Percentiles rank a stretch among this genome's conserved stretches.
Conservation (phyloP, 2,329 filamentous ascomycete genomes). For the Nemania sp. region DNA sequence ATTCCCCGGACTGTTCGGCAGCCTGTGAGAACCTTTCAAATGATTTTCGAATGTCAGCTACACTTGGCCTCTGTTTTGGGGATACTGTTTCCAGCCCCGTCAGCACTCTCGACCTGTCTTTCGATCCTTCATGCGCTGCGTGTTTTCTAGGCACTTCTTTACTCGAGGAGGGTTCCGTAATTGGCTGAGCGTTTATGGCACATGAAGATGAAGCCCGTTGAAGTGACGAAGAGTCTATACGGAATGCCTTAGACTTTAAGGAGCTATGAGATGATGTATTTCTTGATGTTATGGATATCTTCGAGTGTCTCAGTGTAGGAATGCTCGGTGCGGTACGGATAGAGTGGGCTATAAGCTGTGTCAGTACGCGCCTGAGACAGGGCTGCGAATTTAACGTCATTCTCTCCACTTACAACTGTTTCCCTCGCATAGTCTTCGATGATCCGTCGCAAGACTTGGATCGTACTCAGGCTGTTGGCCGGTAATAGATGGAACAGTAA, state of each 20-base stretch:
- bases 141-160: neutral
- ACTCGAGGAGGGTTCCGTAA: neutral
- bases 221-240: neutral
- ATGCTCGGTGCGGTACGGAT: slow-evolving; percentile 12
- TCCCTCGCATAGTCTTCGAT: slow-evolving; percentile 40
- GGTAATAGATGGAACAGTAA: slow-evolving; percentile 21
- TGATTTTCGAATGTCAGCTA: slow-evolving; percentile 41
- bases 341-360: slow-evolving; percentile 15
- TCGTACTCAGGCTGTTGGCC: slow-evolving; percentile 33
- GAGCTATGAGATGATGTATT: neutral
- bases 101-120: neutral
- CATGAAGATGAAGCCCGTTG: neutral
- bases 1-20: neutral
- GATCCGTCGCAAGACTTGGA: slow-evolving; percentile 37
- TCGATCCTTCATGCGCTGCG: neutral
- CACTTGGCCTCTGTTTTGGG: slow-evolving; percentile 34
- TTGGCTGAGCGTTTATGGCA: neutral
- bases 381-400: neutral
- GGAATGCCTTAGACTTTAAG: slow-evolving; percentile 9
- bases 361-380: slow-evolving; percentile 18
- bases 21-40: slow-evolving; percentile 36
- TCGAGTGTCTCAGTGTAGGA: slow-evolving; percentile 18
- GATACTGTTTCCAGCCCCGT: slow-evolving; percentile 2
- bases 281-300: slow-evolving; percentile 10
- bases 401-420: slow-evolving; percentile 31